phyloP scores from a whole-genome alignment of 2,329 filamentous ascomycete species.

The Pseudocercospora fijiensis region DNA sequence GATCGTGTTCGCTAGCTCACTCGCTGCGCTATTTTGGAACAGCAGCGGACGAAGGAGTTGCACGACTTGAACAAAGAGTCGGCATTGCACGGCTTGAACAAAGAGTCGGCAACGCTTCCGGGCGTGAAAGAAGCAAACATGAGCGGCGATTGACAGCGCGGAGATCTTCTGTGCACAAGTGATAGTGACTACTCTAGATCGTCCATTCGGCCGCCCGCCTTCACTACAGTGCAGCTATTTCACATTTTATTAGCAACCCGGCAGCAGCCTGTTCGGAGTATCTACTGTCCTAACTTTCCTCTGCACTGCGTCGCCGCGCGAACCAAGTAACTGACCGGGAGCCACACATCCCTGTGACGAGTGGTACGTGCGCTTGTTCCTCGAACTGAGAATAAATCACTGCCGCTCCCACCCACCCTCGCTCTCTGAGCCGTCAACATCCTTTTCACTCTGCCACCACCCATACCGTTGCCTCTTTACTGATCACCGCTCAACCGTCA shows the following conservation, averaged over 20 bases:
- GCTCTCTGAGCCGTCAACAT: background rate
- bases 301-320: background rate
- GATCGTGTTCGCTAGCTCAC: conserved; percentile 6
- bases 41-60: background rate
- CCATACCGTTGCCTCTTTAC: conserved; percentile 4
- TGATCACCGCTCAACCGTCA: conserved; percentile 9
- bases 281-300: background rate
- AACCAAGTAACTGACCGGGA: background rate
- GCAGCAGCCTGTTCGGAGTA: background rate
- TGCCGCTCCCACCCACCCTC: conserved; percentile 7
- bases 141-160: conserved; percentile 7
- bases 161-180: conserved; percentile 8
- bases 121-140: background rate
- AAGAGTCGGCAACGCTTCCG: background rate
- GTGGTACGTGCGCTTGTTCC: conserved; percentile 4
- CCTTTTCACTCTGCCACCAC: conserved; percentile 9
- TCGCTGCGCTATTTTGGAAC: conserved; percentile 1
- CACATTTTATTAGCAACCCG: conserved; percentile 2
- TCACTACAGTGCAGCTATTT: background rate
- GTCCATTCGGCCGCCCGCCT: conserved; percentile 14
- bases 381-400: conserved; percentile 7
- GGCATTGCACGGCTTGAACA: no score
- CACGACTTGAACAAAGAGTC: background rate
- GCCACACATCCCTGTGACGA: background rate
- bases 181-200: conserved; percentile 12